phyloP scores from a whole-genome alignment of 2,329 filamentous ascomycete genomes.

The Alternaria longipes region DNA sequence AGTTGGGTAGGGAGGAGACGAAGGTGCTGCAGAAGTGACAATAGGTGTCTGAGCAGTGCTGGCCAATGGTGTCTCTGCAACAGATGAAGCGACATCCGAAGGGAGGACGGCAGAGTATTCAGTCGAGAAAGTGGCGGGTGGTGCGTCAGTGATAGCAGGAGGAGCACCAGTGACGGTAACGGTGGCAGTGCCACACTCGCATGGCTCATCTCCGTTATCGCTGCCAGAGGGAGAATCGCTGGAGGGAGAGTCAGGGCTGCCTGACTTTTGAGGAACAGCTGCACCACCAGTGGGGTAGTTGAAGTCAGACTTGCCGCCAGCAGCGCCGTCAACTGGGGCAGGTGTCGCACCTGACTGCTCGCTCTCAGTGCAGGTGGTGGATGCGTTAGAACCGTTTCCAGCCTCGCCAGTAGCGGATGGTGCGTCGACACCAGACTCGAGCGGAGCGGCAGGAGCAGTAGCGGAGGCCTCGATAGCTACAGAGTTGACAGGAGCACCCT shows the following conservation, averaged over 20 bases:
- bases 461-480: constrained; percentile 36
- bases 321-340: constrained; percentile 2
- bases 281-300: neutral
- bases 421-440: constrained; percentile 37
- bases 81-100: constrained; percentile 22
- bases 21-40: neutral
- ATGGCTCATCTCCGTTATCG: constrained; percentile 24
- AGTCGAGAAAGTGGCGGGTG: constrained; percentile 25
- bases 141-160: constrained; percentile 27
- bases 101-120: constrained; percentile 22
- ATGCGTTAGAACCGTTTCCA: neutral
- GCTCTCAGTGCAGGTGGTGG: constrained; percentile 25
- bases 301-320: neutral
- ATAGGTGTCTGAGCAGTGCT: neutral
- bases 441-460: constrained; percentile 36
- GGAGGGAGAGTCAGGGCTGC: constrained; percentile 11
- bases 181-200: constrained; percentile 39
- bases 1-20: constrained; percentile 31
- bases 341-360: constrained; percentile 10
- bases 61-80: neutral
- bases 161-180: constrained; percentile 43
- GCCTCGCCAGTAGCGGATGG: constrained; percentile 26
- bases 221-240: constrained; percentile 11
- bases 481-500: constrained; percentile 43
- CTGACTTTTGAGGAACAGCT: constrained; percentile 16